Conservation (phyloP, 371 early-diverging fungal genomes). For the Rhizopus arrhizus region DNA sequence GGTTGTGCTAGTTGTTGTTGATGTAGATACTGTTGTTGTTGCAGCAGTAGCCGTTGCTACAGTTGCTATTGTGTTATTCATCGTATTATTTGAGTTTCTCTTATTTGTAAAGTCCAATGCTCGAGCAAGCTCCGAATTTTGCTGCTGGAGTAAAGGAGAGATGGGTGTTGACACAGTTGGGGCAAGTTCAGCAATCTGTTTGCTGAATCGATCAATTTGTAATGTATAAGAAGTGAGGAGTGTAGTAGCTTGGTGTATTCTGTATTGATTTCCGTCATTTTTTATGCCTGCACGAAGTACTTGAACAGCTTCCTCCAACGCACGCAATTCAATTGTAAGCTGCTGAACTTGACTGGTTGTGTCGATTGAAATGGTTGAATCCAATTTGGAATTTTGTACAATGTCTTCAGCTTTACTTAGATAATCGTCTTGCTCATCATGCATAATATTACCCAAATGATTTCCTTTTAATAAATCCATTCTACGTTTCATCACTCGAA, state of each 20-base stretch:
- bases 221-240: constrained; percentile 52
- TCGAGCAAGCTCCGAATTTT: constrained; percentile 47
- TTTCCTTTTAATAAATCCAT: constrained; percentile 49
- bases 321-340: constrained; percentile 45
- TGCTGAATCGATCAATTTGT: constrained; percentile 51
- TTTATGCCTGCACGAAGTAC: constrained; percentile 65
- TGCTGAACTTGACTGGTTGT: constrained; percentile 20
- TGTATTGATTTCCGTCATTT: constrained; percentile 55
- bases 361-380: constrained; percentile 9
- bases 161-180: constrained; percentile 40
- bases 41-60: background rate
- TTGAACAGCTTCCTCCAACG: constrained; percentile 65
- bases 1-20: background rate
- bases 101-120: constrained; percentile 37
- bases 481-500: constrained; percentile 70
- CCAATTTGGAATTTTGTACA: constrained; percentile 31
- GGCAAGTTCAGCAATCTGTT: constrained; percentile 36
- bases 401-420: constrained; percentile 35
- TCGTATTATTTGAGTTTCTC: background rate
- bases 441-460: constrained; percentile 20
- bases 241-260: constrained; percentile 55
- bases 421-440: constrained; percentile 15
- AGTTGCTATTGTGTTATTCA: background rate
- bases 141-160: constrained; percentile 28
- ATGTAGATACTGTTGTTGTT: background rate